Percentiles rank a stretch among this genome's conserved stretches.
These are phyloP conservation scores for Calvatia gigantea DNA, from an alignment of 768 basidiomycete genomes.

Conservation along the genomic window DNA sequence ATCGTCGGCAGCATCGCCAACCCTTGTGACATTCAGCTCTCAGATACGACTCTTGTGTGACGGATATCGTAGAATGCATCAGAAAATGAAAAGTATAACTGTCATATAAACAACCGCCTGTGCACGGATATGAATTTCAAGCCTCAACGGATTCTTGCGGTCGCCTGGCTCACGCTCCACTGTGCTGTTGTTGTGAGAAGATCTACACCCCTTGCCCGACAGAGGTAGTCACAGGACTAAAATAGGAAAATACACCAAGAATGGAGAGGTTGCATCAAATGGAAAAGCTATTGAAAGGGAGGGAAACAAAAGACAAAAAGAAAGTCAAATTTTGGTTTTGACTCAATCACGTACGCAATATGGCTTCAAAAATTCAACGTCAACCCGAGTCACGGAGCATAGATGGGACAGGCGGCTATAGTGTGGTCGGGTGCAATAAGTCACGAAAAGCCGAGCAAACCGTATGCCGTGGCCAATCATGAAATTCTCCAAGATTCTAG, in stretches of 20 bases:
- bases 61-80: background rate
- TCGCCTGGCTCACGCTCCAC: background rate
- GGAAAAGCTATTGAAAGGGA: background rate
- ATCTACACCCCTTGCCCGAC: too few species aligned
- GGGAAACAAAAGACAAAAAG: slow-evolving; percentile 4
- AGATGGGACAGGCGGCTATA: background rate
- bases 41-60: background rate
- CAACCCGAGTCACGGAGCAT: background rate
- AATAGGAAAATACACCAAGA: background rate
- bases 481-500: slow-evolving; percentile 2
- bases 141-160: background rate
- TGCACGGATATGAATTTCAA: slow-evolving; percentile 7
- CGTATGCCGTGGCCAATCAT: background rate
- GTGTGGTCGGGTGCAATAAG: background rate
- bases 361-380: too few species aligned
- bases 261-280: slow-evolving; percentile 1
- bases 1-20: background rate
- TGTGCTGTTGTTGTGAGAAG: slow-evolving; percentile 4
- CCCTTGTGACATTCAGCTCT: background rate
- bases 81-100: slow-evolving; percentile 5
- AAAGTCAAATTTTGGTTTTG: background rate
- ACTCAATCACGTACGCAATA: background rate
- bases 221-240: background rate
- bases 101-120: slow-evolving; percentile 3
- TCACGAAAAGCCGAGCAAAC: background rate